These are phyloP conservation scores for Lactarius deliciosus DNA, from an alignment of 768 basidiomycete genomes.

Conservation along the genomic window DNA sequence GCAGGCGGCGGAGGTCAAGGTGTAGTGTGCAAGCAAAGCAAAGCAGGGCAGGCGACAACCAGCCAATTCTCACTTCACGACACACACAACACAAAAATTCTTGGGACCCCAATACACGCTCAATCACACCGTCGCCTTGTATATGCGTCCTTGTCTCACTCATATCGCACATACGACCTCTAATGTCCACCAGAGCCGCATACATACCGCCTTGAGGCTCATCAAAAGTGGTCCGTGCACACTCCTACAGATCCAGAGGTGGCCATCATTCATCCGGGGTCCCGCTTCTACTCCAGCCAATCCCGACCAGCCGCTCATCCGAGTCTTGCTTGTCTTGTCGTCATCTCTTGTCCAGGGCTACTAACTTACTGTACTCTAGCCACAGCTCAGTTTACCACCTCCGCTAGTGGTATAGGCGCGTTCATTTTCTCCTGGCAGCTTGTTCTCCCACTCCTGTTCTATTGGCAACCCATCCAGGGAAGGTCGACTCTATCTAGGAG, in stretches of 20 bases:
- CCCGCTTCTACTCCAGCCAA: conserved; percentile 10
- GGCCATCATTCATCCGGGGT: conserved; percentile 16
- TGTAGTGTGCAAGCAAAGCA: conserved; percentile 1
- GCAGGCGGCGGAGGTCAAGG: conserved; percentile 17
- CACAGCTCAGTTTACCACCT: not conserved
- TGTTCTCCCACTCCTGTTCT: not conserved
- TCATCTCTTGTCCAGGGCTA: not conserved
- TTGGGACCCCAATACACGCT: conserved; percentile 13
- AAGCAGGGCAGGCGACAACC: not conserved
- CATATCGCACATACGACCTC: not conserved
- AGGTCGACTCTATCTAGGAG: not conserved
- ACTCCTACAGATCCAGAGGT: conserved; percentile 1
- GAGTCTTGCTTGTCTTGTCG: too few relatives aligned
- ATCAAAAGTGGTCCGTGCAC: conserved; percentile 20
- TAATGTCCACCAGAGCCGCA: not conserved
- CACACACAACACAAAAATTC: not conserved
- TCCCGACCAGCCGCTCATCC: conserved; percentile 4
- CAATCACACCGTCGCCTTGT: not conserved
- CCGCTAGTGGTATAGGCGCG: not conserved
- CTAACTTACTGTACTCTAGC: too few relatives aligned
- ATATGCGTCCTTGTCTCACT: not conserved
- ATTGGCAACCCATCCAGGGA: not conserved
- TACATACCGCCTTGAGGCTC: not conserved
- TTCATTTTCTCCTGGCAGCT: not conserved
- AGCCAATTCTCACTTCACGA: not conserved